Evolutionary conservation across 1,284 basidiomycete genomes (phyloP).

Genomic region (Porogramme epimiltina): DNA sequence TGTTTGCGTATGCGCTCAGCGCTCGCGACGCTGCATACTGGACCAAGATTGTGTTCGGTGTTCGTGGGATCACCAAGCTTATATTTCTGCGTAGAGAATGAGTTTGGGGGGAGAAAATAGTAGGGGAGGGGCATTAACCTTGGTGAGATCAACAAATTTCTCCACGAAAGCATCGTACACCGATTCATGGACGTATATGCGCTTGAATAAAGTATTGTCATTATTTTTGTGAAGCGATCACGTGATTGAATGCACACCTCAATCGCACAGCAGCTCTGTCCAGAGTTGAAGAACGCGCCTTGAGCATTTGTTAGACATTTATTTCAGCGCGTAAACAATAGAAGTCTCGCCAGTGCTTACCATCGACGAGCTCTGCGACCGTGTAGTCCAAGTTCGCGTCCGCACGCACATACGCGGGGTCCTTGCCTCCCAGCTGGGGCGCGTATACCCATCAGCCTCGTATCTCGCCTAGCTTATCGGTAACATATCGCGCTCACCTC

Average conservation of each 20-base stretch:
- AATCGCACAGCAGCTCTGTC: slow-evolving; percentile 88
- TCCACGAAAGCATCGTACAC: slow-evolving; percentile 83
- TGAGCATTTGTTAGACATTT: neutral
- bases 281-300: slow-evolving; percentile 95
- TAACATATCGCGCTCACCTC: slow-evolving; percentile 48
- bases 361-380: slow-evolving; percentile 87
- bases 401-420: slow-evolving; percentile 89
- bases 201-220: slow-evolving; percentile 43
- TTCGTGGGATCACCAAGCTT: slow-evolving; percentile 85
- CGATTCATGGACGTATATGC: slow-evolving; percentile 90
- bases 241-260: slow-evolving; percentile 49
- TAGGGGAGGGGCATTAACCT: slow-evolving; percentile 42
- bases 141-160: slow-evolving; percentile 74
- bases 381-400: slow-evolving; percentile 89
- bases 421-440: slow-evolving; percentile 88
- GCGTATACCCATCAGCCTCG: too few species aligned
- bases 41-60: slow-evolving; percentile 79
- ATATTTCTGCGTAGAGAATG: slow-evolving; percentile 56
- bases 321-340: too few species aligned
- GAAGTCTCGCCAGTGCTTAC: too few species aligned
- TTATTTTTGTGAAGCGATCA: neutral
- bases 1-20: slow-evolving; percentile 86
- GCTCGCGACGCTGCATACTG: slow-evolving; percentile 86
- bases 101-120: neutral
- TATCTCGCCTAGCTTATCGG: too few species aligned